phyloP scores from a whole-genome alignment of 73 alveolate species.

The Loxodes magnus region DNA sequence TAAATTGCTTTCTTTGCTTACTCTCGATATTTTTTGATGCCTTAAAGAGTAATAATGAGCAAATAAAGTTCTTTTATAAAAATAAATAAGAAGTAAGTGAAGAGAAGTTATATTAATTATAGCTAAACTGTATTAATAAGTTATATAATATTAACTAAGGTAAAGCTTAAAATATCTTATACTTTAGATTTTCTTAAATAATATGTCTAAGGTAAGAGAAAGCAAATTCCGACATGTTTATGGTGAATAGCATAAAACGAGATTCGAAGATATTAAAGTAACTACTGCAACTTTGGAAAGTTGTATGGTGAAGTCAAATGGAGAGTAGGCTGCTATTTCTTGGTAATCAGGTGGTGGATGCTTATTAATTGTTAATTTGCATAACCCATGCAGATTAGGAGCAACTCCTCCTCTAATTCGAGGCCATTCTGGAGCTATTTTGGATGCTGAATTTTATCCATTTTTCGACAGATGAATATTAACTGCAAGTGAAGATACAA shows the following conservation, averaged over 20 bases:
- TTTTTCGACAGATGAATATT: constrained; percentile 72
- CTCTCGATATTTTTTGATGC: too few species aligned
- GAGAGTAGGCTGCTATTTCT: constrained; percentile 17
- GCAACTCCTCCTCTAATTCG: constrained; percentile 51
- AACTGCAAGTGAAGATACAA: constrained; percentile 87
- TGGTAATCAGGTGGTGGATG: constrained; percentile 45
- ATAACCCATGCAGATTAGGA: constrained; percentile 17
- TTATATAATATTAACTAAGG: too few species aligned
- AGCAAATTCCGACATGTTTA: constrained; percentile 19
- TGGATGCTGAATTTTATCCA: constrained; percentile 92
- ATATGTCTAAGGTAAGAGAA: constrained; percentile 8
- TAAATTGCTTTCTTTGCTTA: too few species aligned
- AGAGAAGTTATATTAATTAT: too few species aligned
- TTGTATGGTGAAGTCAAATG: constrained; percentile 31
- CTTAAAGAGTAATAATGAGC: too few species aligned
- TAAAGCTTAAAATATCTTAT: too few species aligned
- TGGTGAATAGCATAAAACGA: constrained; percentile 25
- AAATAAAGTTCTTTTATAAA: too few species aligned
- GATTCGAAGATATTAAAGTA: constrained; percentile 26
- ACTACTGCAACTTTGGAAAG: constrained; percentile 26
- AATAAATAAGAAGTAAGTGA: too few species aligned
- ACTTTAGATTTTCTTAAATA: too few species aligned
- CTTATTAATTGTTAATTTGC: constrained; percentile 12
- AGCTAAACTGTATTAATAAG: too few species aligned
- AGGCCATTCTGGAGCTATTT: constrained; percentile 81